Conservation (phyloP, 331 rosid species). For the Quercus phellos region DNA sequence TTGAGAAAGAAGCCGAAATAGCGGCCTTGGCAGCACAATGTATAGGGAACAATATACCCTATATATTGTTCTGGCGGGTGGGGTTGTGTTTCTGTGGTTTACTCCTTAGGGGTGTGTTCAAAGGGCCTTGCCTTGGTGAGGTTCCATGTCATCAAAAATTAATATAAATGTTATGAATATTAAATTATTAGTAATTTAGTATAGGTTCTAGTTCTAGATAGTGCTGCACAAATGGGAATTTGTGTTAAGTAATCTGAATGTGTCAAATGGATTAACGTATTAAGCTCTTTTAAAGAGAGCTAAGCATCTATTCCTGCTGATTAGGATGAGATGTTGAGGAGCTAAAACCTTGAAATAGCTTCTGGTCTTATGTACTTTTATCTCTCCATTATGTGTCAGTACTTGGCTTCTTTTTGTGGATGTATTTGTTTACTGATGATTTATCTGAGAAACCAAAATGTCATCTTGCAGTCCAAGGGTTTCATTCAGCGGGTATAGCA, state of each 20-base stretch:
- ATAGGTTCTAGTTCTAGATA: background rate
- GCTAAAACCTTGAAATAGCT: background rate
- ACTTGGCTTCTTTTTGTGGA: background rate
- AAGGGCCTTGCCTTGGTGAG: too few species aligned
- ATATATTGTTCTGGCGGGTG: too few species aligned
- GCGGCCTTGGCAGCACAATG: too few species aligned
- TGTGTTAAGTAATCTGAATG: background rate
- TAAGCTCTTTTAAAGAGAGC: too few species aligned
- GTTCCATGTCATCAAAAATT: too few species aligned
- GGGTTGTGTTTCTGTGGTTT: too few species aligned
- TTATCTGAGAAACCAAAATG: slow-evolving; percentile 5
- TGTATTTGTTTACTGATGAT: background rate
- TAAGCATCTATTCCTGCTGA: background rate
- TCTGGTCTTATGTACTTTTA: background rate
- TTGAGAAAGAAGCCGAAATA: too few species aligned
- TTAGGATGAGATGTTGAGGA: background rate
- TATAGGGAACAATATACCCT: too few species aligned
- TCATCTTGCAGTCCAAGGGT: slow-evolving; percentile 64
- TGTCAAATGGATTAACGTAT: background rate
- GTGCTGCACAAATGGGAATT: background rate
- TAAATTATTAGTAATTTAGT: too few species aligned
- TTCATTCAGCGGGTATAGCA: slow-evolving; percentile 72
- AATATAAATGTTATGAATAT: too few species aligned
- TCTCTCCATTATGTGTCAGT: background rate
- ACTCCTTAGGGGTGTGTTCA: too few species aligned